These are phyloP conservation scores for Penicillium parvum DNA, from an alignment of 495 filamentous ascomycete species.

Conservation along the genomic window DNA sequence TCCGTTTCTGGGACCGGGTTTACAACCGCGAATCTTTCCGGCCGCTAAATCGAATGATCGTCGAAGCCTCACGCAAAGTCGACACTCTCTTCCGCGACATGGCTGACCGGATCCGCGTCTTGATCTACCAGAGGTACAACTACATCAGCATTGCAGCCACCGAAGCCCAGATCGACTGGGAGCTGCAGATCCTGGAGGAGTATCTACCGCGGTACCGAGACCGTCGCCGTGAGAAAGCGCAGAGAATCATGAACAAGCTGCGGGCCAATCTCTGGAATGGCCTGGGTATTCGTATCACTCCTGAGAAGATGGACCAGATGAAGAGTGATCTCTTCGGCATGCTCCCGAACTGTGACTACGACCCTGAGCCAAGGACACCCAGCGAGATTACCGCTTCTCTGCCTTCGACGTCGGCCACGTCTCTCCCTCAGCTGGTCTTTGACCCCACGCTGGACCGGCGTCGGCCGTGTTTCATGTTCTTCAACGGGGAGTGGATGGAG, in stretches of 20 bases:
- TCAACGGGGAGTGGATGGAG: no score
- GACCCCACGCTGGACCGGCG: no score
- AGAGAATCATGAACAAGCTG: background rate
- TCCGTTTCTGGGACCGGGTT: background rate
- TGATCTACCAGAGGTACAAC: background rate
- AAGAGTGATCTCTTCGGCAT: background rate
- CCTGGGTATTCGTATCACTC: background rate
- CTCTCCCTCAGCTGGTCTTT: no score
- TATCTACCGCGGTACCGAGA: background rate
- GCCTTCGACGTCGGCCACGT: no score
- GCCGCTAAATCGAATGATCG: background rate
- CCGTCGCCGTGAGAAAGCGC: background rate
- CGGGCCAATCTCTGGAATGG: background rate
- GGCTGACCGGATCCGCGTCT: background rate
- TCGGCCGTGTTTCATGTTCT: no score
- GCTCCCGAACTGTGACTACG: background rate
- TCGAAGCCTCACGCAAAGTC: background rate
- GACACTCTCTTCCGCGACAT: background rate
- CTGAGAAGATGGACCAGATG: background rate
- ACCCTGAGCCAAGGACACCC: no score
- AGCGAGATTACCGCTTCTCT: no score
- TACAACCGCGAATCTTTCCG: background rate
- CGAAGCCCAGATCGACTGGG: background rate
- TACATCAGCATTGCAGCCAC: background rate
- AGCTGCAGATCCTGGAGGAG: background rate